A percentile compares a stretch with the other conserved stretches of the same genome.
phyloP scores from a whole-genome alignment of 139 green algal species.

The Microglena sp. region DNA sequence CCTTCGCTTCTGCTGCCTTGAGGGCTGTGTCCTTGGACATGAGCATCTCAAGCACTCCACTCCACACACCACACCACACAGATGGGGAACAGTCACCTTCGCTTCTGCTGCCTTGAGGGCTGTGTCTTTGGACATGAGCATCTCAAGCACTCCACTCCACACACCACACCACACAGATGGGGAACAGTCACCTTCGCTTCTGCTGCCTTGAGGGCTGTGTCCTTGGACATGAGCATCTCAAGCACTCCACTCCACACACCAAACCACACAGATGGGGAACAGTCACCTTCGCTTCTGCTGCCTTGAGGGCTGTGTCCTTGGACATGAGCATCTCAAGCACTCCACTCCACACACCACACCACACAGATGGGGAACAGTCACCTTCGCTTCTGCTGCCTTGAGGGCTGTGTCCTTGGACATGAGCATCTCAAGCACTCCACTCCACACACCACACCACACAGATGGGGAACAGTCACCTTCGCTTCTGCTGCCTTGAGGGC shows the following conservation, averaged over 20 bases:
- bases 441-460: too few relatives aligned
- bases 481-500: constrained; percentile 23
- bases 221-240: constrained; percentile 35
- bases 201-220: constrained; percentile 21
- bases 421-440: constrained; percentile 38
- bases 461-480: too few relatives aligned
- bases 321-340: constrained; percentile 34
- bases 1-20: constrained; percentile 14
- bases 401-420: constrained; percentile 28
- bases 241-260: too few relatives aligned
- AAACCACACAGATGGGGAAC: too few relatives aligned
- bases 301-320: constrained; percentile 26
- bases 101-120: constrained; percentile 23
- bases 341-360: too few relatives aligned
- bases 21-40: constrained; percentile 28
- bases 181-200: constrained; percentile 15
- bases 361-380: too few relatives aligned
- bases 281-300: constrained; percentile 18
- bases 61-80: too few relatives aligned
- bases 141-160: constrained; percentile 33
- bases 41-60: constrained; percentile 38
- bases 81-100: too few relatives aligned
- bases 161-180: too few relatives aligned
- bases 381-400: constrained; percentile 14
- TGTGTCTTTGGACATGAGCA: constrained; percentile 32